phyloP scores from a whole-genome alignment of 202 grass and related monocot species.

The Setaria viridis region DNA sequence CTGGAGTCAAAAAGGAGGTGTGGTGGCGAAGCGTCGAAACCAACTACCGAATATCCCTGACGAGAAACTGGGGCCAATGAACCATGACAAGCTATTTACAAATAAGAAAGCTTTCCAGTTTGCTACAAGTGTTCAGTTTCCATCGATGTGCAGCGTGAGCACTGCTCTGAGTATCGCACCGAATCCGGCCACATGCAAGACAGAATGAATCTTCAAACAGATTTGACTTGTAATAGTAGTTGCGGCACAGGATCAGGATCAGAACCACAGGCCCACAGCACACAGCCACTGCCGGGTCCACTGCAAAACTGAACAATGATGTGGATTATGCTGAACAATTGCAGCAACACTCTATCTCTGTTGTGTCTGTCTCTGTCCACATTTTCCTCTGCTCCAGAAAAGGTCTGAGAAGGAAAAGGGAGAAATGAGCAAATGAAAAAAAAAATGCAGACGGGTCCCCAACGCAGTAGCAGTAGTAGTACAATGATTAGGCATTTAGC shows the following conservation, averaged over 20 bases:
- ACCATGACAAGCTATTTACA: not conserved
- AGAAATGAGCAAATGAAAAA: not conserved
- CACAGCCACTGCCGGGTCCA: not conserved
- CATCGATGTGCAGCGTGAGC: not conserved
- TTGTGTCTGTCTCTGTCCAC: too few relatives aligned
- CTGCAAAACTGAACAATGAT: not conserved
- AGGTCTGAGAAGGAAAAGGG: not conserved
- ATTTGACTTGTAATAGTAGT: not conserved
- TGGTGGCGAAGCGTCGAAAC: not conserved
- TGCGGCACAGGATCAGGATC: not conserved
- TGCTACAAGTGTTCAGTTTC: not conserved
- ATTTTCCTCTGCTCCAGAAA: not conserved
- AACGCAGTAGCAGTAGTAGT: not conserved
- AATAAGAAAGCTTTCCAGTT: not conserved
- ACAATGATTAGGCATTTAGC: not conserved
- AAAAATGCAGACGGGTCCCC: not conserved
- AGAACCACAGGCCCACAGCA: not conserved
- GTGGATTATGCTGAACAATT: not conserved
- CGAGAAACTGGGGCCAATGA: not conserved
- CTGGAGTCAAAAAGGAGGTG: not conserved
- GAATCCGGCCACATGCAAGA: not conserved
- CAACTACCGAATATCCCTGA: not conserved
- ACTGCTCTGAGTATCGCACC: not conserved
- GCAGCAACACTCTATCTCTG: not conserved
- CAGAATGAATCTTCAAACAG: not conserved